A percentile compares a stretch with the other conserved stretches of the same genome.
Evolutionary conservation across 352 stramenopile genomes (phyloP).

Genomic region (Phytophthora aleatoria): DNA sequence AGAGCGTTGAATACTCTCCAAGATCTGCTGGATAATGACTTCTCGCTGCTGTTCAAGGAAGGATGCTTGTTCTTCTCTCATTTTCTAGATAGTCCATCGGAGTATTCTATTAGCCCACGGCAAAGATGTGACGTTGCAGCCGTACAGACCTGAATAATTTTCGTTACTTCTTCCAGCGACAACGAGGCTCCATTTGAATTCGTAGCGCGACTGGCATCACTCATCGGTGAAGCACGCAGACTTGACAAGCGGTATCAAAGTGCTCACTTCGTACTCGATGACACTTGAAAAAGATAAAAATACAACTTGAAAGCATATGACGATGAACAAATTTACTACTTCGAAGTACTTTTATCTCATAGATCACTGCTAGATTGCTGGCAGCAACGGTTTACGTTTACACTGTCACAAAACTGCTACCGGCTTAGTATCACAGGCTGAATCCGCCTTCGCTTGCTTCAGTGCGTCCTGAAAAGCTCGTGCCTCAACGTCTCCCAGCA

Average conservation of each 20-base stretch:
- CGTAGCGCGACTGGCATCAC: neutral
- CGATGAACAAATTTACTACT: neutral
- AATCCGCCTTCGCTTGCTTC: neutral
- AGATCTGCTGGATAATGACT: constrained; percentile 65
- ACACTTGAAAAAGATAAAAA: constrained; percentile 10
- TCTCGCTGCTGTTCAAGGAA: constrained; percentile 60
- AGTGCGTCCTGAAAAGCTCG: constrained; percentile 1
- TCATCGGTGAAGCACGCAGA: constrained; percentile 5
- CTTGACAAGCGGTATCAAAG: neutral
- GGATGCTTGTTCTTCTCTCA: constrained; percentile 47
- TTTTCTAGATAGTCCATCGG: constrained; percentile 17
- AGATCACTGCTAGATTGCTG: no score
- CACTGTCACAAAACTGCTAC: no score
- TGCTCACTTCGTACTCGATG: neutral
- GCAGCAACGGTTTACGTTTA: no score
- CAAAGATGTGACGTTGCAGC: neutral
- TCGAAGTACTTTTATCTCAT: neutral
- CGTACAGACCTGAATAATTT: constrained; percentile 28
- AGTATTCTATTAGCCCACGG: neutral
- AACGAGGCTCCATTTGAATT: constrained; percentile 8
- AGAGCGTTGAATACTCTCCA: constrained; percentile 50
- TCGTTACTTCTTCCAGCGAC: constrained; percentile 29
- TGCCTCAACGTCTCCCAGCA: constrained; percentile 27
- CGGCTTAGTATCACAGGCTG: neutral
- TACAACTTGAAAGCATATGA: neutral